These are phyloP conservation scores for Leccinum variicolor DNA, from an alignment of 768 basidiomycete species.

Conservation along the genomic window DNA sequence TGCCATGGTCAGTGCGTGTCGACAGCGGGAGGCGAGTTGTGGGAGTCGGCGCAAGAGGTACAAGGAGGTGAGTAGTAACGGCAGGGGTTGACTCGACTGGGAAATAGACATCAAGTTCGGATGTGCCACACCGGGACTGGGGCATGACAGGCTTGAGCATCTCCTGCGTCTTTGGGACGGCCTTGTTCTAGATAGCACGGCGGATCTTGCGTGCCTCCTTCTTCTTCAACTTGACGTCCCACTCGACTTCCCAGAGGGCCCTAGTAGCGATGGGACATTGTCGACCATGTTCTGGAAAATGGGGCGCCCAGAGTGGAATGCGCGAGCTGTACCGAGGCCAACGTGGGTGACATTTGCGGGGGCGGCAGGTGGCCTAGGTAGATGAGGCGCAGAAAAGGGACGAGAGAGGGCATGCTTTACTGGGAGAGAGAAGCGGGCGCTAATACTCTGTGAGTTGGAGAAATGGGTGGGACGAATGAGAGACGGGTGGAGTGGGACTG, in stretches of 20 bases:
- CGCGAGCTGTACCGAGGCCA: constrained; percentile 72
- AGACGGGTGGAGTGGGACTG: constrained; percentile 5
- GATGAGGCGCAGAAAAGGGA: constrained; percentile 43
- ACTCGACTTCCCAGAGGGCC: constrained; percentile 72
- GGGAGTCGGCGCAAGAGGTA: constrained; percentile 77
- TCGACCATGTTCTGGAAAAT: constrained; percentile 78
- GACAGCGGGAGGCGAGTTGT: constrained; percentile 61
- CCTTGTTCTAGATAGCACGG: constrained; percentile 20
- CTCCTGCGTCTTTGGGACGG: constrained; percentile 21
- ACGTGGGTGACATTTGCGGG: constrained; percentile 58
- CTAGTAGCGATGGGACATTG: constrained; percentile 73
- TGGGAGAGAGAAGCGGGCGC: constrained; percentile 54
- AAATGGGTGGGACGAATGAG: constrained; percentile 12
- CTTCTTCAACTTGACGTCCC: constrained; percentile 55
- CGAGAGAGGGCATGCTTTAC: constrained; percentile 49
- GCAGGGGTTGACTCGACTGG: constrained; percentile 30
- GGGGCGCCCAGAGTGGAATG: constrained; percentile 69
- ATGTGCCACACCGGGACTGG: constrained; percentile 23
- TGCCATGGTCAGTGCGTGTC: constrained; percentile 9
- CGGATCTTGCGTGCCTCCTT: constrained; percentile 31
- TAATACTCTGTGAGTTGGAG: constrained; percentile 38
- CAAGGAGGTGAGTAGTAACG: constrained; percentile 64
- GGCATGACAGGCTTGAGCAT: constrained; percentile 21
- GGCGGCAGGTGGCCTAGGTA: constrained; percentile 54
- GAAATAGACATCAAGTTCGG: constrained; percentile 64